These are phyloP conservation scores for Hypoxylon intermedium DNA, from an alignment of 495 filamentous ascomycete species.

Conservation along the genomic window DNA sequence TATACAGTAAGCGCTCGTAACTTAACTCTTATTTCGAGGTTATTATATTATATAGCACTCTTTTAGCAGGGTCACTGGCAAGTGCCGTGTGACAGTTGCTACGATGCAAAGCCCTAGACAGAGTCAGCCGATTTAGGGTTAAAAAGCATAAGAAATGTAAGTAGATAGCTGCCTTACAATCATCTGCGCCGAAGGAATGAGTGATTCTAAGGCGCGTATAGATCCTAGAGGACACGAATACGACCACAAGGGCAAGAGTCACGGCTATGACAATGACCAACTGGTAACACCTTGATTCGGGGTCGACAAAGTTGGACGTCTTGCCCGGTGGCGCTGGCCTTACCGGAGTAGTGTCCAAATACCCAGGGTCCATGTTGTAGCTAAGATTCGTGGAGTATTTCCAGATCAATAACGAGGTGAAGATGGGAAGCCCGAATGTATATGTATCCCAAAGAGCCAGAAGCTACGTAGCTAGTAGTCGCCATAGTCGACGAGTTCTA, in stretches of 20 bases:
- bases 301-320: conserved; percentile 29
- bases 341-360: conserved; percentile 15
- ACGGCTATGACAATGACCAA: conserved; percentile 31
- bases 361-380: conserved; percentile 10
- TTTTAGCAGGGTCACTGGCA: too few species aligned
- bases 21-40: too few species aligned
- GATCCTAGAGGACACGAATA: conserved; percentile 27
- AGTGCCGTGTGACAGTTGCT: too few species aligned
- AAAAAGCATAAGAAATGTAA: background rate
- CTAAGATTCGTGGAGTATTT: too few species aligned
- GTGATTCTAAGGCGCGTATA: conserved; percentile 38
- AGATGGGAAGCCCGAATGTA: too few species aligned
- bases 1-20: too few species aligned
- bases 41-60: too few species aligned
- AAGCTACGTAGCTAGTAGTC: too few species aligned
- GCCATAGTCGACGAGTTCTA: too few species aligned
- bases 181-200: conserved; percentile 40
- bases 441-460: too few species aligned
- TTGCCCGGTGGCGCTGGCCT: conserved; percentile 33
- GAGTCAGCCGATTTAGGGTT: background rate
- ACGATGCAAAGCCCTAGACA: conserved; percentile 26
- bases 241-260: conserved; percentile 17
- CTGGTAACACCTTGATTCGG: conserved; percentile 34
- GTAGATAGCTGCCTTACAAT: conserved; percentile 32
- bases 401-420: too few species aligned